Base-by-base conservation (phyloP, 495 filamentous ascomycete genomes). In the Amorphotheca resinae region DNA sequence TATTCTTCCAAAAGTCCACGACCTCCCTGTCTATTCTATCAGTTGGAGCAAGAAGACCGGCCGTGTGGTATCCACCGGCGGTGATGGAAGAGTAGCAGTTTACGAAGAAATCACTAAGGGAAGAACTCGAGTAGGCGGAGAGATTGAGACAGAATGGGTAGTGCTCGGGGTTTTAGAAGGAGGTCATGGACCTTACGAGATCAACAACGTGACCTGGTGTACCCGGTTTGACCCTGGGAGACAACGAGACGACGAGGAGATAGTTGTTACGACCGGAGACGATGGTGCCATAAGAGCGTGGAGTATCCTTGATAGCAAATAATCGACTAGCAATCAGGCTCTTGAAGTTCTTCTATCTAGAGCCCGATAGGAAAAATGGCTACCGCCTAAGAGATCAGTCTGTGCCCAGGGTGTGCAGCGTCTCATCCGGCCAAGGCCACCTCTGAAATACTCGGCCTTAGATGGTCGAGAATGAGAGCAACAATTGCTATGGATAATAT, bases 191-290 rank as follows among this genome's bases (percentile, higher is more conserved):
- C 82, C 91, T 4, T 95, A 86, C 57, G 91, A 98, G 60, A 67
- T 96, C 50, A 98, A 98, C 48, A 83, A 93, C 58, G 74, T 87
- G 22, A 73, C 74, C 6, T 96, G 91, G 89, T 77, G 76, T 38
- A 70, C 65, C 52, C 55, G 77, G 30, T 79, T 65, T 50, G 77
- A 80, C 47, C 64, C 71, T 3, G 65, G 67, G 32, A 59, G 56
- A 36, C 64, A 52, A 41, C 59, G 61, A 5, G 64, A 66, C 12
- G 67, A 68, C 5, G 79, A 88, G 49, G 85, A 91, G 60, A 74
- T 88, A 50, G 60, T 93, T 38, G 66, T 89, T 9, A 80, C 79
- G 7, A 85, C 82, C 1, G 85, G 82, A 3, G 85, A 93, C 54
- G 85, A 93, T 61, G 85, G 85, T 0, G 68, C 70, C 33, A 74